phyloP scores from a whole-genome alignment of 192 early-diverging fungal species.

The Gaertneriomyces sp. region DNA sequence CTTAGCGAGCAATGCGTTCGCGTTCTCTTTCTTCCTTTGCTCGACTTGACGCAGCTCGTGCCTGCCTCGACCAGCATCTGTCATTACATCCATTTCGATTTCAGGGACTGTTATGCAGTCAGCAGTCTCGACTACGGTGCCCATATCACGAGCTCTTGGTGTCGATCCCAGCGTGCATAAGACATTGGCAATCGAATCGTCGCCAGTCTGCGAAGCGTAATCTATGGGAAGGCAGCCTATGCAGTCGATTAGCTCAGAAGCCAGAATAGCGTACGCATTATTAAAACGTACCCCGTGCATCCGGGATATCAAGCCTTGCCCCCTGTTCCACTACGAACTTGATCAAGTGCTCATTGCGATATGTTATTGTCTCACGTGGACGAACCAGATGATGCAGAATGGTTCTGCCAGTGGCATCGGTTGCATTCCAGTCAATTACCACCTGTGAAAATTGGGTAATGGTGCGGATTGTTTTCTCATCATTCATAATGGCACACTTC shows the following conservation, averaged over 20 bases:
- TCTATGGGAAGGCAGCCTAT: too few species aligned
- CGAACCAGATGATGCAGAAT: constrained; percentile 25
- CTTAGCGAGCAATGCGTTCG: constrained; percentile 5
- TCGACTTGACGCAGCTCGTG: constrained; percentile 17
- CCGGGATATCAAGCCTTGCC: constrained; percentile 30
- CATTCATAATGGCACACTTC: constrained; percentile 36
- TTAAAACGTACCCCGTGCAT: constrained; percentile 21
- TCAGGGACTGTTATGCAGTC: constrained; percentile 3
- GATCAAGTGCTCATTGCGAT: constrained; percentile 33
- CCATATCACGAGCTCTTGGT: neutral
- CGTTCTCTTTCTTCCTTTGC: constrained; percentile 6
- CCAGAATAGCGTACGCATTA: neutral
- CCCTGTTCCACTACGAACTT: constrained; percentile 38
- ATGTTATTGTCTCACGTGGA: constrained; percentile 19
- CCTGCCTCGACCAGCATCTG: constrained; percentile 18
- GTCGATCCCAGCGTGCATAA: neutral
- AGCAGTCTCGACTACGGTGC: neutral
- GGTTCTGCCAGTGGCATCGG: constrained; percentile 20
- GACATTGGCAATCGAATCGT: too few species aligned
- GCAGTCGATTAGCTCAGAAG: too few species aligned
- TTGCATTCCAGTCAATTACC: constrained; percentile 8
- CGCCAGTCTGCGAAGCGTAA: too few species aligned
- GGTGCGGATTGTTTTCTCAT: constrained; percentile 19
- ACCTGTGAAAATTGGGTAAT: constrained; percentile 4
- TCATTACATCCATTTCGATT: constrained; percentile 18